Base-by-base conservation (phyloP, 495 filamentous ascomycete genomes). In the Aspergillus bridgeri region DNA sequence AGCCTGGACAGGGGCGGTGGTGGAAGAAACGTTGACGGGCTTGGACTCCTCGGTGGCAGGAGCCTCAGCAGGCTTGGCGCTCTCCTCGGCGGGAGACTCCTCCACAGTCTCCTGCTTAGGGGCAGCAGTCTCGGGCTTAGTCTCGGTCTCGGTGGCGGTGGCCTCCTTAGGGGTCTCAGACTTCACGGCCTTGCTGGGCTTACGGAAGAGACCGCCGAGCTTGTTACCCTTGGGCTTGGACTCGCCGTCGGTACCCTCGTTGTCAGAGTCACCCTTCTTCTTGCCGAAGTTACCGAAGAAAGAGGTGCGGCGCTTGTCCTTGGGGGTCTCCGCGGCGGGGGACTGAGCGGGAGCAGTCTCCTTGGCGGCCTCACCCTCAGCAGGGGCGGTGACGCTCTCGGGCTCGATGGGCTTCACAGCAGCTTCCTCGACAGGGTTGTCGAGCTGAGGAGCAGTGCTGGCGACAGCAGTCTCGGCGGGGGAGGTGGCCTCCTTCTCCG, bases 161-260 rank as follows among this genome's bases (percentile, higher is more conserved):
- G 64, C 58, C 53, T 72, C 63, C 65, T 75, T 71, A 60, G 72
- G 33, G 33, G 33, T 69, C 62, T 74, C 71, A 23, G 73, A 66
- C 74, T 79, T 80, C 57, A 76, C 75, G 51, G 79, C 80, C 70
- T 80, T 80, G 77, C 77, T 81, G 59, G 79, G 73, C 73, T 79
- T 81, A 63, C 81, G 81, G 73, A 83, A 83, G 42, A 84, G 73
- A 63, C 76, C 76, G 47, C 79, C 79, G 22, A 84, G 73, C 66
- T 79, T 81, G 70, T 78, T 77, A 60, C 64, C 64, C 70, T 79
- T 75, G 61, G 66, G 58, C 79, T 81, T 83, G 59, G 72, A 60
- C 61, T 83, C 79, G 48, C 72, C 73, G 48, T 81, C 78, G 38
- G 74, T 73, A 47, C 54, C 69, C 66, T 82, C 80, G 56, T 73